Conservation (phyloP, 2,329 filamentous ascomycete species). For the Pestalotiopsis sp. region DNA sequence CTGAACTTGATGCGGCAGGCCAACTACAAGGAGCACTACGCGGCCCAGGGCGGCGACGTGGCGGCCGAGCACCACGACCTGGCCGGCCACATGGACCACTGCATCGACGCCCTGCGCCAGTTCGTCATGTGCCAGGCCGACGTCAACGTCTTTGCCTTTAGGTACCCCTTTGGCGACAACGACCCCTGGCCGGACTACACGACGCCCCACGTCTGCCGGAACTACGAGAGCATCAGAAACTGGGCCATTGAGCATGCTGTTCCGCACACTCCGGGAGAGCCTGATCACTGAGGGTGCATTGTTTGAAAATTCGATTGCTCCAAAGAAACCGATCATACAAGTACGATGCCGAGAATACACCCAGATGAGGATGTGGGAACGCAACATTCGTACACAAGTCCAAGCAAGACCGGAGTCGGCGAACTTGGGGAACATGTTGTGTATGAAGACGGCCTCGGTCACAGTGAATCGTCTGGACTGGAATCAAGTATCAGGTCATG, state of each 20-base stretch:
- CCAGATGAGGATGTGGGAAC: background rate
- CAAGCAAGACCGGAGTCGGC: background rate
- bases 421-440: background rate
- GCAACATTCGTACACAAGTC: too few relatives aligned
- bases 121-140: constrained; percentile 59
- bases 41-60: constrained; percentile 48
- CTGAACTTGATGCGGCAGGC: constrained; percentile 50
- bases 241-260: constrained; percentile 57
- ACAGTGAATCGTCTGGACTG: too few relatives aligned
- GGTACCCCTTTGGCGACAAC: constrained; percentile 45
- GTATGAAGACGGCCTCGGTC: background rate
- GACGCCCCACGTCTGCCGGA: constrained; percentile 54
- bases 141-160: constrained; percentile 56
- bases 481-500: too few relatives aligned
- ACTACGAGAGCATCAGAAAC: constrained; percentile 51
- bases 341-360: background rate
- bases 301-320: too few relatives aligned
- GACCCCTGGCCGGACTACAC: constrained; percentile 58
- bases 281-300: constrained; percentile 23
- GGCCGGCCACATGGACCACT: constrained; percentile 52
- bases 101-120: constrained; percentile 53
- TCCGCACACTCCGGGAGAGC: constrained; percentile 28
- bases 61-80: constrained; percentile 42
- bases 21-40: constrained; percentile 51
- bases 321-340: background rate